Evolutionary conservation across 139 green algal species (phyloP), one percentile per base, ranked within the genome.

Genomic region (Coccomyxa sp.): DNA sequence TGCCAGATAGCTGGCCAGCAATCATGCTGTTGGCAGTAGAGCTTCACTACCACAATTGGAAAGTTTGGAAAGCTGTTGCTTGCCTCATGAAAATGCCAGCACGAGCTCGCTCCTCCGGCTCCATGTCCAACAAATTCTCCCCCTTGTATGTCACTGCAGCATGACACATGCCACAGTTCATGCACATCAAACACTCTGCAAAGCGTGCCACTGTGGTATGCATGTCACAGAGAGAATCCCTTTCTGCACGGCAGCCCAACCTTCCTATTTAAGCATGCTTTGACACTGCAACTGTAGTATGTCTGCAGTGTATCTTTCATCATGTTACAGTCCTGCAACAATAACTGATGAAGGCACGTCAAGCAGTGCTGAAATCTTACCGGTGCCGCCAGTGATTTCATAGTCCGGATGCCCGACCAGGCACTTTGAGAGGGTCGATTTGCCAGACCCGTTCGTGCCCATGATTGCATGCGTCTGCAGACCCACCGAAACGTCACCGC

Each of bases 381-480:
- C 95, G 57, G 88, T 92, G 66, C 97, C 97, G 0, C 38, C 87
- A 0, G 91, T 98, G 17, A 99, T 95, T 83, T 98, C 93, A 87
- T 99, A 99, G 79, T 98, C 95, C 0, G 97, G 97, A 85, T 99
- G 97, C 0, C 97, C 97, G 1, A 88, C 85, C 1, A 88, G 23
- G 10, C 89, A 85, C 84, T 99, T 99, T 58, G 87, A 93, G 10
- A 99, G 90, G 57, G 97, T 99, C 84, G 86, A 94, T 89, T 99
- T 99, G 75, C 97, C 97, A 17, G 88, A 96, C 12, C 97, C 97
- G 88, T 99, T 99, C 83, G 98, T 99, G 51, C 97, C 97, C 97
- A 99, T 99, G 88, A 99, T 98, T 27, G 97, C 97, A 85, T 99
- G 96, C 45, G 76, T 82, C 82, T 83, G 80, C 66, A 23, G 3